These are phyloP conservation scores for Penicillium ochrochloron DNA, from an alignment of 495 filamentous ascomycete species.

Conservation along the genomic window DNA sequence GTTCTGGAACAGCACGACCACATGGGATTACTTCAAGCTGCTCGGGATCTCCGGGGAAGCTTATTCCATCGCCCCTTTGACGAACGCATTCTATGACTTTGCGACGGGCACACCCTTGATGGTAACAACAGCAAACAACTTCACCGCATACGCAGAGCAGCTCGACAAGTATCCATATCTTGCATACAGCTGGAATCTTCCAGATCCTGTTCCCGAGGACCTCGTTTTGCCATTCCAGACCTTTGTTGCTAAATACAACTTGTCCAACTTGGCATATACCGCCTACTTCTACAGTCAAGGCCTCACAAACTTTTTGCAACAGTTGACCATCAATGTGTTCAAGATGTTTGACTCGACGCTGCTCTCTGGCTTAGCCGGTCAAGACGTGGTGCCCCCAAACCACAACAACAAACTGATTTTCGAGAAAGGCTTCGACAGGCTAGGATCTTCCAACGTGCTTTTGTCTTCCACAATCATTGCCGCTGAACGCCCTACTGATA, in stretches of 20 bases:
- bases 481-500: slow-evolving; percentile 14
- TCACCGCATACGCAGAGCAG: slow-evolving; percentile 34
- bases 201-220: slow-evolving; percentile 52
- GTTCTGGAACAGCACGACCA: slow-evolving; percentile 43
- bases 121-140: slow-evolving; percentile 24
- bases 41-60: slow-evolving; percentile 34
- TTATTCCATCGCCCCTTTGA: neutral
- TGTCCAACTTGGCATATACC: slow-evolving; percentile 31
- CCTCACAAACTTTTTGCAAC: slow-evolving; percentile 30
- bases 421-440: slow-evolving; percentile 32
- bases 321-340: slow-evolving; percentile 29
- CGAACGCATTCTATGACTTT: slow-evolving; percentile 6
- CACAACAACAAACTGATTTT: slow-evolving; percentile 48
- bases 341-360: slow-evolving; percentile 17
- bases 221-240: slow-evolving; percentile 53
- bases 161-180: slow-evolving; percentile 50
- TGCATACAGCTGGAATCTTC: slow-evolving; percentile 44
- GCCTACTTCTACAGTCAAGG: slow-evolving; percentile 34
- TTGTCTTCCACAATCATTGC: slow-evolving; percentile 16
- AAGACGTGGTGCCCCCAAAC: slow-evolving; percentile 17
- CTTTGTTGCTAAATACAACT: slow-evolving; percentile 50
- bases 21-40: slow-evolving; percentile 37
- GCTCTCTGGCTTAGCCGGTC: slow-evolving; percentile 8
- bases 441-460: slow-evolving; percentile 33
- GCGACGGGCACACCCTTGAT: slow-evolving; percentile 17